These are phyloP conservation scores for Candida railenensis DNA, from an alignment of 805 yeast species.

Conservation along the genomic window DNA sequence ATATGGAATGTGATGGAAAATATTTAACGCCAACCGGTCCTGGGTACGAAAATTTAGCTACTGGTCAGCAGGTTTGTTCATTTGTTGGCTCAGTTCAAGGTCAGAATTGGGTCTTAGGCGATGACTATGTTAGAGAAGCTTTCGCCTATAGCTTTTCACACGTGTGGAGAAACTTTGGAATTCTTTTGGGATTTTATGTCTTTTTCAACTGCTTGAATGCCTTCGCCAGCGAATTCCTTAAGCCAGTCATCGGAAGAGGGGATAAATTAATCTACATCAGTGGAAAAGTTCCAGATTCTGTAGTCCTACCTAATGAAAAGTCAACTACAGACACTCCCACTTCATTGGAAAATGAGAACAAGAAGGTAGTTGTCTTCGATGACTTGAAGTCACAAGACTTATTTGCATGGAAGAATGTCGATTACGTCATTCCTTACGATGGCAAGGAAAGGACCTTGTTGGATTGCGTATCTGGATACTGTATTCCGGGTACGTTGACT, in stretches of 20 bases:
- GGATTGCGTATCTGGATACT: conserved; percentile 30
- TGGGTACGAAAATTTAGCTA: conserved; percentile 15
- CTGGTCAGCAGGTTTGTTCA: conserved; percentile 17
- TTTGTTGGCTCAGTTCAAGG: conserved; percentile 18
- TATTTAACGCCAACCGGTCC: conserved; percentile 26
- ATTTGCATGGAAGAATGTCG: conserved; percentile 62
- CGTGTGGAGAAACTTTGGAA: conserved; percentile 49
- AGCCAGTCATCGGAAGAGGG: conserved; percentile 33
- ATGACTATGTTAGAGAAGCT: conserved; percentile 29
- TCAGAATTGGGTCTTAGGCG: conserved; percentile 27
- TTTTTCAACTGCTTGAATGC: conserved; percentile 19
- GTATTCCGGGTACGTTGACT: conserved; percentile 53
- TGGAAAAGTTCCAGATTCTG: conserved; percentile 20
- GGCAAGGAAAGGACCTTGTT: conserved; percentile 39
- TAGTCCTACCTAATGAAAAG: conserved; percentile 13
- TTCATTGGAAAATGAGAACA: conserved; percentile 8
- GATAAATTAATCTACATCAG: conserved; percentile 28
- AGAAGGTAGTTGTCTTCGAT: conserved; percentile 7
- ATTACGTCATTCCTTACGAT: conserved; percentile 53
- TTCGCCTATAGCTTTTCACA: conserved; percentile 38
- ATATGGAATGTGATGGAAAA: conserved; percentile 22
- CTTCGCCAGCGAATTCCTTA: conserved; percentile 23
- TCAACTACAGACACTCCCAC: conserved; percentile 2
- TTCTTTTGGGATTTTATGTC: conserved; percentile 32
- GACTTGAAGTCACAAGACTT: conserved; percentile 43